Percentiles rank a stretch among this genome's conserved stretches.
Evolutionary conservation across 345 rosid species (phyloP).

Genomic region (Viola odorata): DNA sequence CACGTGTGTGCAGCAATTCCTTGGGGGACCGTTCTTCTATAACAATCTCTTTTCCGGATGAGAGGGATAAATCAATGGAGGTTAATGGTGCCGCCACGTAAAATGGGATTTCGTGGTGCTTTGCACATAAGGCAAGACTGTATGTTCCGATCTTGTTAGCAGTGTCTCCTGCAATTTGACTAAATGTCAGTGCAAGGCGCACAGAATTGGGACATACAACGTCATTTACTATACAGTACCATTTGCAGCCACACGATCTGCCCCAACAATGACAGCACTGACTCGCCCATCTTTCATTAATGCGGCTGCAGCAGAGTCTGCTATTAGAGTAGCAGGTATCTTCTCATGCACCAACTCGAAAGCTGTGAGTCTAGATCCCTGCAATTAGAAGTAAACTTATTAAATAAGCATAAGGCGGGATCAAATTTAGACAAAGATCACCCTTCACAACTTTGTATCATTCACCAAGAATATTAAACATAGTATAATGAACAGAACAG

Average conservation of each 20-base stretch:
- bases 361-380: slow-evolving; percentile 98
- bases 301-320: slow-evolving; percentile 95
- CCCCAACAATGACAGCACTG: slow-evolving; percentile 82
- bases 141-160: slow-evolving; percentile 98
- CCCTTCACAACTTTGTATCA: too few species aligned
- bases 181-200: not conserved
- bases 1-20: slow-evolving; percentile 64
- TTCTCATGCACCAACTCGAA: slow-evolving; percentile 88
- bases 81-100: slow-evolving; percentile 91
- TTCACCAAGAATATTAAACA: too few species aligned
- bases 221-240: slow-evolving; percentile 35
- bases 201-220: slow-evolving; percentile 4
- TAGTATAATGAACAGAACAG: too few species aligned
- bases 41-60: slow-evolving; percentile 65
- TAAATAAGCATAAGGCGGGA: too few species aligned
- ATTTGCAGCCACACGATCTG: slow-evolving; percentile 90
- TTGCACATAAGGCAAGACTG: slow-evolving; percentile 82
- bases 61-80: slow-evolving; percentile 72
- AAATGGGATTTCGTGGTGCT: slow-evolving; percentile 62
- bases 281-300: slow-evolving; percentile 74
- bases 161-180: slow-evolving; percentile 61
- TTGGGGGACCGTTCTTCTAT: slow-evolving; percentile 80
- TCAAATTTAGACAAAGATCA: too few species aligned
- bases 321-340: slow-evolving; percentile 82
- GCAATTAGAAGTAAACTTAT: slow-evolving; percentile 4